Evolutionary conservation across 1,139 yeast genomes (phyloP).

Genomic region (Zygoascus hellenicus): DNA sequence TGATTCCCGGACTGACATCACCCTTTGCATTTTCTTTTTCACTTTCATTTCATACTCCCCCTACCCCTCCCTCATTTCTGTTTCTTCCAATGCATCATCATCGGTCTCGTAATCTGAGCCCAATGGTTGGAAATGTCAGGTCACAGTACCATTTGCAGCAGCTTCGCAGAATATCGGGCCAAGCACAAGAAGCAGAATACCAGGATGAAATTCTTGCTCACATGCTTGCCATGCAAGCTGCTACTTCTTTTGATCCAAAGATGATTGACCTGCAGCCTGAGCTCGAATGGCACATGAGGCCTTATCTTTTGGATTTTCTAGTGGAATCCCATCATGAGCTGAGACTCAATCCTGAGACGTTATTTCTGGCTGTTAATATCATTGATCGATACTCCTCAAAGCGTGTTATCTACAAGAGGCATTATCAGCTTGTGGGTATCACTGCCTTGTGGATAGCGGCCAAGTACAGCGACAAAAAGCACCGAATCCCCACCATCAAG

Average conservation of each 20-base stretch:
- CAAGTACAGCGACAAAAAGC: conserved; percentile 84
- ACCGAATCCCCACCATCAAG: conserved; percentile 70
- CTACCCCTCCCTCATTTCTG: neutral
- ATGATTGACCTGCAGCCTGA: conserved; percentile 93
- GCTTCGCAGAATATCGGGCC: neutral
- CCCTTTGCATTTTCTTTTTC: neutral
- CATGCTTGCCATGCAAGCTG: conserved; percentile 30
- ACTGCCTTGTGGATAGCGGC: conserved; percentile 95
- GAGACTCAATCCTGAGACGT: conserved; percentile 69
- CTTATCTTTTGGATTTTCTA: conserved; percentile 74
- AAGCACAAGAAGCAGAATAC: conserved; percentile 29
- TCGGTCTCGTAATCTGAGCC: neutral
- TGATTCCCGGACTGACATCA: no score
- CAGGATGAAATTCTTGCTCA: conserved; percentile 34
- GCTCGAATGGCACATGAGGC: conserved; percentile 89
- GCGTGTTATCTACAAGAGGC: conserved; percentile 85
- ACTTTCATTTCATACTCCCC: neutral
- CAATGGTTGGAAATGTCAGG: conserved; percentile 5
- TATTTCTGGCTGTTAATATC: conserved; percentile 72
- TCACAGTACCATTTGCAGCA: conserved; percentile 1
- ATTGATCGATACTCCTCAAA: conserved; percentile 89
- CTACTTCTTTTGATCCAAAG: conserved; percentile 34
- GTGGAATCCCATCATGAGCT: conserved; percentile 77
- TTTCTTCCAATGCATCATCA: neutral
- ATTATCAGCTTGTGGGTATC: conserved; percentile 88